These are phyloP conservation scores for Yamadazyma tumulicola DNA, from an alignment of 805 yeast genomes.

Conservation along the genomic window DNA sequence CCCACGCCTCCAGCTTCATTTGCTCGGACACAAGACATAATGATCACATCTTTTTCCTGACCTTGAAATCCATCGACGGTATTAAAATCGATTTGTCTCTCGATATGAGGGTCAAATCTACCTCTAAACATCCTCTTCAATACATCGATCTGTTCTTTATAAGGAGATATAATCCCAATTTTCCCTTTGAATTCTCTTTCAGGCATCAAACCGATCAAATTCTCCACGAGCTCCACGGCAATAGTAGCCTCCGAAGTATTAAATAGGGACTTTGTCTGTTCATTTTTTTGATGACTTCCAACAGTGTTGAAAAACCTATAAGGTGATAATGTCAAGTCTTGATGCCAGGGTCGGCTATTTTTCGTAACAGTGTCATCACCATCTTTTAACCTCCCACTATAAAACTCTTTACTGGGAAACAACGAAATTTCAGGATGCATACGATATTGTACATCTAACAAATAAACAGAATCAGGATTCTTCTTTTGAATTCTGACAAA, in stretches of 20 bases:
- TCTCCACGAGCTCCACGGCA: conserved; percentile 61
- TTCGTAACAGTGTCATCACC: conserved; percentile 67
- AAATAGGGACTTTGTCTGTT: conserved; percentile 63
- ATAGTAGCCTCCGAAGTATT: conserved; percentile 70
- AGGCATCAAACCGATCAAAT: conserved; percentile 48
- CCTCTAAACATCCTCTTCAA: conserved; percentile 55
- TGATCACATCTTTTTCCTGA: conserved; percentile 91
- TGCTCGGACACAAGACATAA: conserved; percentile 95
- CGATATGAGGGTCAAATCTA: conserved; percentile 60
- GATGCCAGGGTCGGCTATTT: conserved; percentile 77
- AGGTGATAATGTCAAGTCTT: conserved; percentile 54
- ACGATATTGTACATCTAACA: conserved; percentile 90
- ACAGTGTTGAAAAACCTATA: conserved; percentile 71
- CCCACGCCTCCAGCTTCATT: conserved; percentile 68
- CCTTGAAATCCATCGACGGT: conserved; percentile 92
- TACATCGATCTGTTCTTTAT: conserved; percentile 76
- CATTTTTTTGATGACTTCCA: conserved; percentile 61
- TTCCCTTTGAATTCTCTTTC: conserved; percentile 58
- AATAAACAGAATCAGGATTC: conserved; percentile 55
- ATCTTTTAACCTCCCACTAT: conserved; percentile 65
- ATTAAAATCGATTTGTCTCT: conserved; percentile 75
- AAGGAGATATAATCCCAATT: conserved; percentile 92
- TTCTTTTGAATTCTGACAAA: conserved; percentile 89
- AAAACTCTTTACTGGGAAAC: conserved; percentile 86
- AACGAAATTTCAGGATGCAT: conserved; percentile 92